These are phyloP conservation scores for Phytophthora pini DNA, from an alignment of 352 stramenopile genomes.

Conservation along the genomic window DNA sequence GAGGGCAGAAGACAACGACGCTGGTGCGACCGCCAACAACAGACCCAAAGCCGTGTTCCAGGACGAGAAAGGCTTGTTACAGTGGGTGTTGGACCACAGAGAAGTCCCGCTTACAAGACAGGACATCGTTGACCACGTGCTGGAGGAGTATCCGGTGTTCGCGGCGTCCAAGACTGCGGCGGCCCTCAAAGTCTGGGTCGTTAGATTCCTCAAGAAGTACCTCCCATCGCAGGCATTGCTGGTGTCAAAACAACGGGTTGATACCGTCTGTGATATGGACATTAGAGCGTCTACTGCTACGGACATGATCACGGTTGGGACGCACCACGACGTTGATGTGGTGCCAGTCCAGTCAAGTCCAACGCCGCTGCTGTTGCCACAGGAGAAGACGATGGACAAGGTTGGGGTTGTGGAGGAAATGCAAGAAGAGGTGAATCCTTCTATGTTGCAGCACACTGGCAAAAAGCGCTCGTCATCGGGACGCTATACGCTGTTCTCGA, in stretches of 20 bases:
- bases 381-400: conserved; percentile 7
- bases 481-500: conserved; percentile 77
- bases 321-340: conserved; percentile 6
- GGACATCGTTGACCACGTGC: conserved; percentile 68
- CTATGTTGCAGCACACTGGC: conserved; percentile 33
- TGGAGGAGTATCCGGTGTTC: conserved; percentile 61
- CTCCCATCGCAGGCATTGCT: conserved; percentile 30
- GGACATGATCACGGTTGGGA: conserved; percentile 6
- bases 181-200: conserved; percentile 69
- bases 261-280: background rate
- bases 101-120: conserved; percentile 60
- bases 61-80: conserved; percentile 48
- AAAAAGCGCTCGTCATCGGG: conserved; percentile 57
- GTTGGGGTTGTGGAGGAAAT: conserved; percentile 2
- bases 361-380: conserved; percentile 15
- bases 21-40: background rate
- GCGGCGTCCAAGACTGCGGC: conserved; percentile 57
- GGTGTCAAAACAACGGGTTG: background rate
- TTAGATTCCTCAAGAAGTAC: conserved; percentile 73
- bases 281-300: background rate
- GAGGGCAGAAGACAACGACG: conserved; percentile 11
- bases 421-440: background rate
- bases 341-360: conserved; percentile 4
- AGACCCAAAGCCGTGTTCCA: conserved; percentile 26
- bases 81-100: conserved; percentile 58